Evolutionary conservation across 805 yeast species (phyloP).

Genomic region (Zygosaccharomyces kombuchaensis): DNA sequence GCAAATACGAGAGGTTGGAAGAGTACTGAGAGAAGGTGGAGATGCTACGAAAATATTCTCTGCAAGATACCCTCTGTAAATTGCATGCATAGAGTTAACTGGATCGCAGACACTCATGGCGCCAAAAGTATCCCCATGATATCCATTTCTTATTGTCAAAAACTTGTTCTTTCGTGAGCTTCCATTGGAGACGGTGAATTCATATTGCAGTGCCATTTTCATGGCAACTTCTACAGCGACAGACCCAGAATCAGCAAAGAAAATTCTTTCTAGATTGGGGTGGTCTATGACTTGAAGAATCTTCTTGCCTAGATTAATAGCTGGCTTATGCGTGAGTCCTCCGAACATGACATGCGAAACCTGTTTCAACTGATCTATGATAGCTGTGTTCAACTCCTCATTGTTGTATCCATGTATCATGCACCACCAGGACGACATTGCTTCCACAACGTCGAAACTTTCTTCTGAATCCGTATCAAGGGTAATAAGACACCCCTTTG

Average conservation of each 20-base stretch:
- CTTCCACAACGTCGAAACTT: constrained; percentile 23
- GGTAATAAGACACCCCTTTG: constrained; percentile 22
- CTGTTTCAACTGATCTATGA: constrained; percentile 30
- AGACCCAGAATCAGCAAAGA: constrained; percentile 30
- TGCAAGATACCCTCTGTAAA: constrained; percentile 32
- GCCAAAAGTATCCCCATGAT: constrained; percentile 40
- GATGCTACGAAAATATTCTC: constrained; percentile 28
- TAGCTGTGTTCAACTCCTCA: constrained; percentile 29
- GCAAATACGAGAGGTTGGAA: constrained; percentile 15
- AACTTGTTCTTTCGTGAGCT: constrained; percentile 28
- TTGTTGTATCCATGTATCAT: constrained; percentile 33
- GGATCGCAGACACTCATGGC: constrained; percentile 39
- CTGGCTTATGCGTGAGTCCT: constrained; percentile 33
- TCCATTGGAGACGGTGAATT: constrained; percentile 23
- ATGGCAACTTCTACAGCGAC: constrained; percentile 40
- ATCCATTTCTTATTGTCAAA: constrained; percentile 35
- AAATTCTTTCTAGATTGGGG: constrained; percentile 17
- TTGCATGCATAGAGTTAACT: constrained; percentile 34
- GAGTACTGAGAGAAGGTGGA: constrained; percentile 18
- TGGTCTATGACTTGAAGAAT: constrained; percentile 33
- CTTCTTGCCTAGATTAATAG: constrained; percentile 27
- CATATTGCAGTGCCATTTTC: constrained; percentile 36
- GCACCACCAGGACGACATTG: constrained; percentile 37
- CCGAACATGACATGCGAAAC: constrained; percentile 34
- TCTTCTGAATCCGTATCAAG: constrained; percentile 14